These are phyloP conservation scores for Sextonia rubra DNA, from an alignment of 164 flowering plant species.

Conservation along the genomic window DNA sequence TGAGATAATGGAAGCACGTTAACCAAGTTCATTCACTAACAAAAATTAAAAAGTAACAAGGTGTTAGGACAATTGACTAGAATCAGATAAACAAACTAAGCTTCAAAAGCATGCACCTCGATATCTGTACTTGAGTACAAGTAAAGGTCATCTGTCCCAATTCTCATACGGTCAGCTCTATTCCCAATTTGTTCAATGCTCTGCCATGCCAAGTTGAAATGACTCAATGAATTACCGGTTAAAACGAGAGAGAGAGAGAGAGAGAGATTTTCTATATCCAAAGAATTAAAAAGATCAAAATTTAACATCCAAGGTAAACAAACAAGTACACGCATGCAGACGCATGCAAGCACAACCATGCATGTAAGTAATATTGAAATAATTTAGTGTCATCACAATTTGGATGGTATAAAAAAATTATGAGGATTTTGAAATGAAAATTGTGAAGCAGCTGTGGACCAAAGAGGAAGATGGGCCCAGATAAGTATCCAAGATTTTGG, in stretches of 20 bases:
- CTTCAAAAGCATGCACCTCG: constrained; percentile 50
- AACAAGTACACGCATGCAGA: neutral
- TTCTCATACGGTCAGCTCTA: constrained; percentile 83
- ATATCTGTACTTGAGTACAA: constrained; percentile 84
- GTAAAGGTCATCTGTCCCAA: constrained; percentile 59
- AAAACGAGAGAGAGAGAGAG: neutral
- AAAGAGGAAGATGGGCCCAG: too few species aligned
- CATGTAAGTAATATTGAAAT: too few species aligned
- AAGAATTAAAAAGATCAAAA: neutral
- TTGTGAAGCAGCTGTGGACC: too few species aligned
- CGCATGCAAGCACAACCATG: too few species aligned
- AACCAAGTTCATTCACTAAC: too few species aligned
- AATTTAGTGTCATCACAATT: neutral
- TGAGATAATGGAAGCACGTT: too few species aligned
- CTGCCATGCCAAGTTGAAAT: constrained; percentile 34
- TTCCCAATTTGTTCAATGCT: constrained; percentile 90
- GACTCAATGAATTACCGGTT: neutral
- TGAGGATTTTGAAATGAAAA: neutral
- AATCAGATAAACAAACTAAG: constrained; percentile 2
- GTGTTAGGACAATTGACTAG: neutral
- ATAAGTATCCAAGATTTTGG: too few species aligned
- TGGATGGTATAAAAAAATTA: neutral
- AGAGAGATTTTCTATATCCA: neutral
- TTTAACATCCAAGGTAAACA: neutral
- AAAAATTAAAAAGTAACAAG: neutral